Conservation (phyloP, 176 grass and related monocot species). For the Avena atlantica region DNA sequence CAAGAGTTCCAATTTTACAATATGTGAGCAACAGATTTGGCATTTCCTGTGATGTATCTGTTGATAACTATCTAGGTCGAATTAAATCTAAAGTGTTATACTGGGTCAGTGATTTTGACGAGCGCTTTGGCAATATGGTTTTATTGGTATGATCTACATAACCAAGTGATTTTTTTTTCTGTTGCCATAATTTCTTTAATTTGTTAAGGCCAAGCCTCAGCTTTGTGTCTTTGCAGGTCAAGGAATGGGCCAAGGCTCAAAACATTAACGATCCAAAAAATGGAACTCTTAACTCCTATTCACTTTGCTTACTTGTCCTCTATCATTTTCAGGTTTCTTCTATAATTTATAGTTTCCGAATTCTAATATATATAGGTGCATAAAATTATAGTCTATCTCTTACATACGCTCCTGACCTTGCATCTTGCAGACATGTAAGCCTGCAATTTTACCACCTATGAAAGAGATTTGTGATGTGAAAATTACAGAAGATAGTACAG, state of each 20-base stretch:
- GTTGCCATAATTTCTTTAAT: not conserved
- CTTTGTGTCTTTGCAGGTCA: conserved; percentile 62
- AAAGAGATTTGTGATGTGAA: conserved; percentile 70
- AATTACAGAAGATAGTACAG: conserved; percentile 33
- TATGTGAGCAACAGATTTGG: conserved; percentile 63
- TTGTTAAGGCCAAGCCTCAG: conserved; percentile 1
- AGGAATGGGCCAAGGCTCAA: conserved; percentile 98
- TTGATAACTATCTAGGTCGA: conserved; percentile 71
- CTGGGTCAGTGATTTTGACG: conserved; percentile 70
- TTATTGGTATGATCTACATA: conserved; percentile 68
- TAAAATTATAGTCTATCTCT: conserved; percentile 26
- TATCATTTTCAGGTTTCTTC: conserved; percentile 88
- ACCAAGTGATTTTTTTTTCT: not conserved
- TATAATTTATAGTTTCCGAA: not conserved
- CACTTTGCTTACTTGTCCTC: conserved; percentile 84
- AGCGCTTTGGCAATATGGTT: conserved; percentile 83
- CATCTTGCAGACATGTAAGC: conserved; percentile 63
- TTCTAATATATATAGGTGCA: conserved; percentile 39
- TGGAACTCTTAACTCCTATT: conserved; percentile 86
- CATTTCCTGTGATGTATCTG: conserved; percentile 84
- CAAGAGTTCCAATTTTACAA: conserved; percentile 83
- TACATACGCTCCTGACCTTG: not conserved
- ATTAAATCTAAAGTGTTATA: conserved; percentile 83
- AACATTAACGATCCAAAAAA: conserved; percentile 84
- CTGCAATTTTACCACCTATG: conserved; percentile 85